Base-by-base conservation (phyloP, 116 monocot genomes). In the Papilionanthe hybrid region DNA sequence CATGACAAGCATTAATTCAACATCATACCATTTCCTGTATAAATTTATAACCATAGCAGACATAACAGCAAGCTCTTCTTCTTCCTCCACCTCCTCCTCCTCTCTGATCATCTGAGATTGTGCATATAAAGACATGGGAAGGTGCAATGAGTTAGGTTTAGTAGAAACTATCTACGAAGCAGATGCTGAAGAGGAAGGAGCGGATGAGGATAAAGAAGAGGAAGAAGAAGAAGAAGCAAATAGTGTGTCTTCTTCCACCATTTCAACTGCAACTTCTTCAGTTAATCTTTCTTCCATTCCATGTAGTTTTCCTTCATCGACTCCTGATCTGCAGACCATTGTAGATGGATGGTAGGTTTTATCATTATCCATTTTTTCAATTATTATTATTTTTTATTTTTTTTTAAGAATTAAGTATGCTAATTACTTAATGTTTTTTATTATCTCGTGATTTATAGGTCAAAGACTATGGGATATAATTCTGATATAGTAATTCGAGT, bases 141-240 rank as follows among this genome's bases (percentile, higher is more conserved):
- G 78, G 25, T 86, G 89, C 90, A 80, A 89, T 20, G 88, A 85
- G 1, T 78, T 94, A 42, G 94, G 90, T 1, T 86, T 89, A 44
- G 91, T 88, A 20, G 91, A 88, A 30, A 97, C 97, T 41, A 97
- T 97, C 82, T 94, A 91, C 47, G 97, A 97, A 87, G 94, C 93
- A 66, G 91, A 95, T 18, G 83, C 80, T 27, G 90, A 87, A 55
- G 89, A 86, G 20, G 90, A 81, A 17, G 80, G 77, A 37, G n/a
- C n/a, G n/a, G n/a, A n/a, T n/a, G n/a, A n/a, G n/a, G n/a, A n/a
- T n/a, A n/a, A n/a, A n/a, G n/a, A n/a, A n/a, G n/a, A n/a, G n/a
- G n/a, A n/a, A n/a, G 80, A 72, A 60, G 49, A 65, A 57, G 60
- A 73, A 73, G 53, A 53, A 15, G 53, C 2, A 53, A 53, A 30